Percentiles rank a stretch among this genome's conserved stretches.
Conservation (phyloP, 805 yeast genomes). For the Yarrowia porcina region DNA sequence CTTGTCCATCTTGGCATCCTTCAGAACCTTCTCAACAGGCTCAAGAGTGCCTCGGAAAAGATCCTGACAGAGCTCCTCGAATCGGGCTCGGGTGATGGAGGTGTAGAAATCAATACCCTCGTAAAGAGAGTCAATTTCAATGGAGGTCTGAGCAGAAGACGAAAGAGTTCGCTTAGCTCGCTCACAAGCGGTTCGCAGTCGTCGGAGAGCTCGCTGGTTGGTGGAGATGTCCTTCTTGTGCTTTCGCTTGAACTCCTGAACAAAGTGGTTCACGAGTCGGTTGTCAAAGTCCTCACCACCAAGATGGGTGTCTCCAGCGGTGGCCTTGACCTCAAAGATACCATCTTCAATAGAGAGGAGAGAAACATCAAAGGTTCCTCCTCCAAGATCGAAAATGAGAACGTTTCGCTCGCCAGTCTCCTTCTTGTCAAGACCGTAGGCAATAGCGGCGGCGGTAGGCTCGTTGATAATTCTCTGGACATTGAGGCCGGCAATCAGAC, state of each 20-base stretch:
- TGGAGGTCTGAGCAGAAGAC: too few species aligned
- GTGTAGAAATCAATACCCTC: too few species aligned
- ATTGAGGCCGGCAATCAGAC: not conserved
- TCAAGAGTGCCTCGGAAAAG: too few species aligned
- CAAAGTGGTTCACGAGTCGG: not conserved
- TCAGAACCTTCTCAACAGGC: too few species aligned
- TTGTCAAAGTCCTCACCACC: not conserved
- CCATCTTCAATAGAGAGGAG: not conserved
- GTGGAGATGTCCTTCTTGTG: too few species aligned
- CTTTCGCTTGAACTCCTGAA: too few species aligned
- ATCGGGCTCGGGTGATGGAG: too few species aligned
- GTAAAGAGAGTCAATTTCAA: too few species aligned
- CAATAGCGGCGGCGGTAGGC: not conserved
- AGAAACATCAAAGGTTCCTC: not conserved
- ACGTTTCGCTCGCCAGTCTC: not conserved
- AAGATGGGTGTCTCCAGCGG: not conserved
- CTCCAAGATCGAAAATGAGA: not conserved
- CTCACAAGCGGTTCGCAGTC: too few species aligned
- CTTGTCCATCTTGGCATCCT: not conserved
- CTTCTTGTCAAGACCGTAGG: not conserved
- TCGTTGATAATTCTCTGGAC: not conserved
- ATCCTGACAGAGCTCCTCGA: too few species aligned
- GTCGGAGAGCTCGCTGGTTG: too few species aligned
- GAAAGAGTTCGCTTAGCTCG: too few species aligned
- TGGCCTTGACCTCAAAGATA: not conserved